Evolutionary conservation across 768 basidiomycete species (phyloP).

Genomic region (Coprinopsis sp.): DNA sequence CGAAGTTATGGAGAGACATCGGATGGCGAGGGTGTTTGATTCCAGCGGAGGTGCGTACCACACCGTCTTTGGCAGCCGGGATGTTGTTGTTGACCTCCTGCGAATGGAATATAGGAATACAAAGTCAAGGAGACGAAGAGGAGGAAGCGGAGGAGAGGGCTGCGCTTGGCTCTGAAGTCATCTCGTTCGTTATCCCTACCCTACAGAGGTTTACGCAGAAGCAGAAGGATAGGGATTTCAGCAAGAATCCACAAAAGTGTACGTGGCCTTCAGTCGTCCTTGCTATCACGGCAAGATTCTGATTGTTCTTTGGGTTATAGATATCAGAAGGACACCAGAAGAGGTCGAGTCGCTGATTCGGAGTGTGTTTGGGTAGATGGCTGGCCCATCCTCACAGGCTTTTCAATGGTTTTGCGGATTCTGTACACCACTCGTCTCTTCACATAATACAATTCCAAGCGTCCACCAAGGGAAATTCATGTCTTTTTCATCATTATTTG

Average conservation of each 20-base stretch:
- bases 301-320: constrained; percentile 34
- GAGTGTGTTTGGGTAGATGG: constrained; percentile 45
- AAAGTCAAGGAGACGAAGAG: too few relatives aligned
- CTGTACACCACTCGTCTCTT: too few relatives aligned
- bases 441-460: too few relatives aligned
- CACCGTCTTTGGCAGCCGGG: not conserved
- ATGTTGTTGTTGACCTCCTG: not conserved
- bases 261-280: constrained; percentile 20
- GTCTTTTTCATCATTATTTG: too few relatives aligned
- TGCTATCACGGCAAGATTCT: constrained; percentile 6
- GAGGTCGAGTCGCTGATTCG: constrained; percentile 70
- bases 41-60: not conserved
- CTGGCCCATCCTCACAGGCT: too few relatives aligned
- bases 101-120: too few relatives aligned
- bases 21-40: constrained; percentile 60
- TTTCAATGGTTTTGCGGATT: too few relatives aligned
- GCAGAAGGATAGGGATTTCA: constrained; percentile 77
- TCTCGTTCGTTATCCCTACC: constrained; percentile 71
- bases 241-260: constrained; percentile 81
- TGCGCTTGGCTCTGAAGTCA: constrained; percentile 65
- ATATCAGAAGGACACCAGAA: constrained; percentile 74
- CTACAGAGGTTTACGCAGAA: constrained; percentile 72
- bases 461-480: too few relatives aligned
- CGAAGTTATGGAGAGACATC: constrained; percentile 74
- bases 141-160: constrained; percentile 61